A percentile compares a stretch with the other conserved stretches of the same genome.
Evolutionary conservation across 768 basidiomycete genomes (phyloP).

Genomic region (Suillus discolor): DNA sequence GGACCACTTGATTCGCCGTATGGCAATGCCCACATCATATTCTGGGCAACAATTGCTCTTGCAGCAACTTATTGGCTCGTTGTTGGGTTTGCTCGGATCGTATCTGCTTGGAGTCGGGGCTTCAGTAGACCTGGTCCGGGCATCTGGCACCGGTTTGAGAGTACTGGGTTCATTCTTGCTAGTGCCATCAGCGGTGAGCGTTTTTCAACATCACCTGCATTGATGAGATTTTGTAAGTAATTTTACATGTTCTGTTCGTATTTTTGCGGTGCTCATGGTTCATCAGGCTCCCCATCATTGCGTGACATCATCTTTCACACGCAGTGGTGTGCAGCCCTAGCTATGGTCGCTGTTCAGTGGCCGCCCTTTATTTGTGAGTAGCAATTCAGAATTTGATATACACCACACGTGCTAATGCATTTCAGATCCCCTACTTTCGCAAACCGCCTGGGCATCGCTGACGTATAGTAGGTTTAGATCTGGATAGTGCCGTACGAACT

Average conservation of each 20-base stretch:
- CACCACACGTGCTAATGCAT: neutral
- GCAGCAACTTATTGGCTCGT: constrained; percentile 81
- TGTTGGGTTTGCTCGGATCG: constrained; percentile 78
- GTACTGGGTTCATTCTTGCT: constrained; percentile 85
- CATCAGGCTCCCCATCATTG: constrained; percentile 84
- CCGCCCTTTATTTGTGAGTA: constrained; percentile 85
- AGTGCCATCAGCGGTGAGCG: constrained; percentile 94
- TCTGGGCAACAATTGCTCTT: constrained; percentile 75
- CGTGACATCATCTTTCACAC: constrained; percentile 93
- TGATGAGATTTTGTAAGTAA: constrained; percentile 84
- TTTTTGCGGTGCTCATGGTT: constrained; percentile 18
- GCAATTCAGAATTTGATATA: neutral
- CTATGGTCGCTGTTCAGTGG: constrained; percentile 96
- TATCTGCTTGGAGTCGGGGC: constrained; percentile 85
- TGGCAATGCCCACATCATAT: constrained; percentile 65
- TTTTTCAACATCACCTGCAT: constrained; percentile 78
- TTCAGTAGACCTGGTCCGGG: constrained; percentile 56
- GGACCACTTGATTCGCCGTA: constrained; percentile 57
- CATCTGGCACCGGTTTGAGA: constrained; percentile 73
- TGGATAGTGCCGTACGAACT: constrained; percentile 14
- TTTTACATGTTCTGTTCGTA: constrained; percentile 12
- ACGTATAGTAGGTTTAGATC: constrained; percentile 58
- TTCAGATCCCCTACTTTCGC: constrained; percentile 85
- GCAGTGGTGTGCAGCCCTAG: constrained; percentile 87
- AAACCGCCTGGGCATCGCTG: constrained; percentile 87